Evolutionary conservation across 2,329 filamentous ascomycete species (phyloP), one percentile per base, ranked within the genome.

Genomic region (Orbilia blumenaviensis): DNA sequence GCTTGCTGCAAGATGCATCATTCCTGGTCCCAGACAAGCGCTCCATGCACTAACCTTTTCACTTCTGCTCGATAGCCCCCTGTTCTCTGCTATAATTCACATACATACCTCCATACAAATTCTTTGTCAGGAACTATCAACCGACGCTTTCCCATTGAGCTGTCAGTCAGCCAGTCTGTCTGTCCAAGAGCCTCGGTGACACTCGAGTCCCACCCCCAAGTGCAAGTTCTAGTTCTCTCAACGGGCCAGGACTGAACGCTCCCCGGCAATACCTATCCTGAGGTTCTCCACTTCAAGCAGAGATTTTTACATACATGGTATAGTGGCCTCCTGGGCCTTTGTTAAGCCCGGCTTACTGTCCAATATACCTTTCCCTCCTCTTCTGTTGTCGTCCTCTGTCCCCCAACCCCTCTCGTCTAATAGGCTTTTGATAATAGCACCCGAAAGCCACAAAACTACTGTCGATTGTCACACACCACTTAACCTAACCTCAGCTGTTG

Each of bases 321-420:
- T 63, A 75, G 63, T 58, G 63, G 25, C 71, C 63, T 67, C 12
- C 62, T 75, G 27, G 25, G 21, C 62, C 66, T 46, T 29, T 61
- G 56, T 60, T 63, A 67, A 75, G 63, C 71, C 67, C 63, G 67
- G 38, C 69, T 58, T 63, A 58, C 38, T 36, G 50, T 38, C 10
- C 50, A 74, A 62, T 67, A 74, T 66, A 66, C 62, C 61, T 34
- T 62, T 46, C 69, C 41, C 21, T 60, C 63, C 52, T 52, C 56
- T 56, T 56, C 52, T 56, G 52, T 54, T 58, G 54, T 62, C 44
- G 66, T 29, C 44, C 34, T 56, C 38, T 27, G 38, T 54, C 44
- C 69, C 69, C 44, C 62, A 73, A 73, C 68, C 71, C 71, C 71
- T 72, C 67, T 75, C 71, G 71, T 75, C 63, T 74, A 74, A 74